Evolutionary conservation across 2,329 filamentous ascomycete species (phyloP).

Genomic region (Diaporthe longicolla): DNA sequence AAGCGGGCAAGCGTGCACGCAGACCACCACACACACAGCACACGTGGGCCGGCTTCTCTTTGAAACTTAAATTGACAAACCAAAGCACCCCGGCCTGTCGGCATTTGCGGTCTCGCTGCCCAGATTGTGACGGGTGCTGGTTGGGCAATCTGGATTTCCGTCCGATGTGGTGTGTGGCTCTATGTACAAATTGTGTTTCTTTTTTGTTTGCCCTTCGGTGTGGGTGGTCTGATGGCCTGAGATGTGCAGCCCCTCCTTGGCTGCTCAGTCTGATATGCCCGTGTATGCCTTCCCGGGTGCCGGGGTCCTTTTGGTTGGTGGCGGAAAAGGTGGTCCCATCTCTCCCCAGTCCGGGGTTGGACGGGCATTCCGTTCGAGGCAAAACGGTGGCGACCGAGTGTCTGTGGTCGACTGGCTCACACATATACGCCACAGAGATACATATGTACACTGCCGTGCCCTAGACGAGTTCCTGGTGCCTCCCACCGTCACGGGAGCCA

Average conservation of each 20-base stretch:
- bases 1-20: neutral
- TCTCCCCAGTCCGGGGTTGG: neutral
- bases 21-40: constrained; percentile 3
- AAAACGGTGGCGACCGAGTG: neutral
- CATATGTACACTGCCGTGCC: no score
- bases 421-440: neutral
- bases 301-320: neutral
- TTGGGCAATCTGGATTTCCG: constrained; percentile 23
- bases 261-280: neutral
- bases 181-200: neutral
- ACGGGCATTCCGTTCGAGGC: neutral
- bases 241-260: constrained; percentile 10
- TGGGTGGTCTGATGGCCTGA: constrained; percentile 12
- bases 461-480: neutral
- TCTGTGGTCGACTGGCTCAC: no score
- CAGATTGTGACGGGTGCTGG: constrained; percentile 18
- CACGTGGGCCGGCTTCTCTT: constrained; percentile 8
- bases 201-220: neutral
- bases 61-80: constrained; percentile 2
- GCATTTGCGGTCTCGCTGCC: constrained; percentile 21
- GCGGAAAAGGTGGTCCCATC: neutral
- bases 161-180: constrained; percentile 7
- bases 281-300: neutral
- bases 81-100: constrained; percentile 4
- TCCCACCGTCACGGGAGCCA: neutral